A percentile compares a stretch with the other conserved stretches of the same genome.
Evolutionary conservation across 306 rosid genomes (phyloP).

Genomic region (Crataegus laevigata): DNA sequence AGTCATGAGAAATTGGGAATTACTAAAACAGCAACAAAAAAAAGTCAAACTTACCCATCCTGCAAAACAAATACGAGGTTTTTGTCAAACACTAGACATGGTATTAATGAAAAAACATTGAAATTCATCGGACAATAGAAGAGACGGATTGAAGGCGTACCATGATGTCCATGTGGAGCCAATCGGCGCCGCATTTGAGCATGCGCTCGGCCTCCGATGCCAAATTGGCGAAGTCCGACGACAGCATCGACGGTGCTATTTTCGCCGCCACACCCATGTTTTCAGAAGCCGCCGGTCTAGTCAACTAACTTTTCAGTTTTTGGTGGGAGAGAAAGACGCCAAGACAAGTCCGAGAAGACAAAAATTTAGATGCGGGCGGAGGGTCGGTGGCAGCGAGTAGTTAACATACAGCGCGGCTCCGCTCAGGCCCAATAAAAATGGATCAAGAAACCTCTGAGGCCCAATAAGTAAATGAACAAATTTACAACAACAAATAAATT

Average conservation of each 20-base stretch:
- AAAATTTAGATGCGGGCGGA: neutral
- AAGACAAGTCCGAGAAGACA: neutral
- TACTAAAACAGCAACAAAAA: conserved; percentile 15
- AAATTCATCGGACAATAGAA: neutral
- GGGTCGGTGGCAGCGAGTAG: neutral
- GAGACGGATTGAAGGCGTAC: conserved; percentile 19
- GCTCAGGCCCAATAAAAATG: neutral
- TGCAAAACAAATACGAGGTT: conserved; percentile 32
- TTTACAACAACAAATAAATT: too few relatives aligned
- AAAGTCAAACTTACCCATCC: conserved; percentile 77
- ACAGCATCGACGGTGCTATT: conserved; percentile 96
- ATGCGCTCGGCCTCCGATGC: conserved; percentile 86
- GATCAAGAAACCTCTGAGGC: neutral
- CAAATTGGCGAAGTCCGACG: conserved; percentile 90
- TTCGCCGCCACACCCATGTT: conserved; percentile 57
- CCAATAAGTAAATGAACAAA: neutral
- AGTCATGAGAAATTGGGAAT: conserved; percentile 3
- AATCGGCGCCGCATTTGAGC: conserved; percentile 82
- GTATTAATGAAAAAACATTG: neutral
- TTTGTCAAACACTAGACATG: neutral
- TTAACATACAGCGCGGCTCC: neutral
- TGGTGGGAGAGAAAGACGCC: neutral
- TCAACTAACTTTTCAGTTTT: neutral
- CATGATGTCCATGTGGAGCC: conserved; percentile 99
- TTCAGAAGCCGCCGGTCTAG: neutral